These are phyloP conservation scores for Trichoderma hamatum DNA, from an alignment of 2,329 filamentous ascomycete species.

Conservation along the genomic window DNA sequence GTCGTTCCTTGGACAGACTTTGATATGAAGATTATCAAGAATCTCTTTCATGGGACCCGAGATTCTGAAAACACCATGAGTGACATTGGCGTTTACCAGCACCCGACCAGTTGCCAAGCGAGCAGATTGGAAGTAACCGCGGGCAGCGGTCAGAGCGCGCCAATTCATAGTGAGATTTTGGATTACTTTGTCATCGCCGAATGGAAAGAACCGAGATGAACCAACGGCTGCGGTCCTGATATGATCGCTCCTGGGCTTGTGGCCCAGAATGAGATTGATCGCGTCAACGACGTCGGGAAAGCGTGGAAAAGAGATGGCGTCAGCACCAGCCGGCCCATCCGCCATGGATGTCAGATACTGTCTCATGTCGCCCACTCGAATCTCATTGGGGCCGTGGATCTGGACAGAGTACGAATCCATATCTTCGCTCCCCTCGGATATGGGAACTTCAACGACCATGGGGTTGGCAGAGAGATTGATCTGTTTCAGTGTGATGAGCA, in stretches of 20 bases:
- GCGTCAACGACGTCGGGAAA: constrained; percentile 54
- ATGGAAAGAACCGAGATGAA: constrained; percentile 53
- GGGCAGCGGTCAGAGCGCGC: constrained; percentile 46
- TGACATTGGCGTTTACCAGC: constrained; percentile 59
- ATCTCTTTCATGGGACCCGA: constrained; percentile 42
- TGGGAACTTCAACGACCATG: constrained; percentile 42
- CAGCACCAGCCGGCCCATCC: constrained; percentile 39
- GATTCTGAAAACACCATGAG: constrained; percentile 55
- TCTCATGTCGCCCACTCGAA: constrained; percentile 47
- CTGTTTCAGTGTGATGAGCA: constrained; percentile 47
- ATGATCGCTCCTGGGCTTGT: constrained; percentile 43
- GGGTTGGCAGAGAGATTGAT: constrained; percentile 42
- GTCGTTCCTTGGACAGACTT: constrained; percentile 27
- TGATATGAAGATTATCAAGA: constrained; percentile 36
- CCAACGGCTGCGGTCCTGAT: constrained; percentile 48
- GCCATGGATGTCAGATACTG: constrained; percentile 50
- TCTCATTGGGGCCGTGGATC: constrained; percentile 45
- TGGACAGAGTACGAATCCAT: constrained; percentile 45
- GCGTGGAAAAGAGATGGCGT: constrained; percentile 50
- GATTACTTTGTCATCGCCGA: constrained; percentile 38
- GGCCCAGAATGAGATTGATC: constrained; percentile 56
- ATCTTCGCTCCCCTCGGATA: constrained; percentile 38
- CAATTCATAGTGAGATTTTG: constrained; percentile 35
- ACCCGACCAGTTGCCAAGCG: constrained; percentile 57
- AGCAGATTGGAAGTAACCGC: constrained; percentile 60